Percentiles rank a stretch among this genome's conserved stretches.
Conservation (phyloP, 305 asterid genomes). For the Withania somnifera region DNA sequence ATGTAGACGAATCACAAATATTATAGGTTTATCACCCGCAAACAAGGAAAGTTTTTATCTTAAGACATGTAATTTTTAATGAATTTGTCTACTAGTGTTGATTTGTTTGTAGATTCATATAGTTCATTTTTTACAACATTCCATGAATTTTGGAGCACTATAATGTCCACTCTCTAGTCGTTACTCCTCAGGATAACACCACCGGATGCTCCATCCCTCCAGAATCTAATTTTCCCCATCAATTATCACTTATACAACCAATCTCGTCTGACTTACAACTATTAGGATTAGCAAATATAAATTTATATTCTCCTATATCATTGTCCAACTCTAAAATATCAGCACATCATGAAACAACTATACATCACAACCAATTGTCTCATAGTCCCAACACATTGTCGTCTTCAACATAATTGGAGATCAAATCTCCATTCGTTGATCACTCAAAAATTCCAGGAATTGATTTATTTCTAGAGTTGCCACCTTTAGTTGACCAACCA, state of each 20-base stretch:
- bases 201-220: not conserved
- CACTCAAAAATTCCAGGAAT: too few relatives aligned
- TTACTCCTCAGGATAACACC: not conserved
- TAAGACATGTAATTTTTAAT: not conserved
- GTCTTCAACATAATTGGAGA: not conserved
- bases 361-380: not conserved
- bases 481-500: not conserved
- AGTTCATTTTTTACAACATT: not conserved
- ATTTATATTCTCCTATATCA: not conserved
- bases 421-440: not conserved
- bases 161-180: not conserved
- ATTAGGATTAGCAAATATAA: not conserved
- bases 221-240: not conserved
- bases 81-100: not conserved
- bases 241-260: not conserved
- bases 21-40: too few relatives aligned
- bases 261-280: not conserved
- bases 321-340: not conserved
- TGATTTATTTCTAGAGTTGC: too few relatives aligned
- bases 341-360: not conserved
- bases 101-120: not conserved
- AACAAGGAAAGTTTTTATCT: not conserved
- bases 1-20: not conserved
- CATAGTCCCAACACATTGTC: not conserved
- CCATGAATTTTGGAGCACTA: not conserved